Evolutionary conservation across 192 early-diverging fungal genomes (phyloP), one percentile per base, ranked within the genome.

Genomic region (Backusella liffmaniae): DNA sequence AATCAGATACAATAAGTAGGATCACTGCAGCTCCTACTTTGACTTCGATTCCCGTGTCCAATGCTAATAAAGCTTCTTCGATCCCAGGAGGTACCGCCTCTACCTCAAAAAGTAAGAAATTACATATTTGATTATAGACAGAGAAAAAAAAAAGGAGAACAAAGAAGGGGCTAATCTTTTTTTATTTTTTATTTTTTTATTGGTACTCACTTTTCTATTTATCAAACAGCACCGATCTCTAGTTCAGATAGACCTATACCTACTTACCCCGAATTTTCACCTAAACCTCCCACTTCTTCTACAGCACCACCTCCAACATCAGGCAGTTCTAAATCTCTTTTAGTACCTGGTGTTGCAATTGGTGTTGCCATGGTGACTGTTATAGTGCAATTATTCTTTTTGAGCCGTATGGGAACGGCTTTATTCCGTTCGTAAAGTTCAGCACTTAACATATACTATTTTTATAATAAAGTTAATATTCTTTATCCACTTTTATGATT

Each of bases 401-500:
- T 62, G 21, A 3, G 9, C 7, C 56, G 56, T 62, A 62, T 62
- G 56, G 56, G 56, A 62, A 29, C 56, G 21, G 26, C 10, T 29
- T 29, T 62, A 62, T 62, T 62, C 56, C 56, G 26, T 62, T 29
- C 23, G 12, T 62, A 62, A 13, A 10, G 21, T 62, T 12, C 26
- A 10, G 26, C 4, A 3, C 2, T 21, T 56, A 26, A 56, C 9
- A 62, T 13, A 10, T 29, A 12, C 0, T 62, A 29, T 13, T 29
- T 62, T 26, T 62, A 62, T 62, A 59, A 59, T 59, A 59, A 59
- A 56, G 23, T 56, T n/a, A 56, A 23, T n/a, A 21, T 53, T 53
- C 5, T 53, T 53, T 53, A n/a, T 53, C 49, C n/a, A 53, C 26
- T 26, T 30, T 30, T 30, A 37, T n/a, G 39, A 32, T 8, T 9